Evolutionary conservation across 352 stramenopile genomes (phyloP).

Genomic region (Thraustochytrium striatum): DNA sequence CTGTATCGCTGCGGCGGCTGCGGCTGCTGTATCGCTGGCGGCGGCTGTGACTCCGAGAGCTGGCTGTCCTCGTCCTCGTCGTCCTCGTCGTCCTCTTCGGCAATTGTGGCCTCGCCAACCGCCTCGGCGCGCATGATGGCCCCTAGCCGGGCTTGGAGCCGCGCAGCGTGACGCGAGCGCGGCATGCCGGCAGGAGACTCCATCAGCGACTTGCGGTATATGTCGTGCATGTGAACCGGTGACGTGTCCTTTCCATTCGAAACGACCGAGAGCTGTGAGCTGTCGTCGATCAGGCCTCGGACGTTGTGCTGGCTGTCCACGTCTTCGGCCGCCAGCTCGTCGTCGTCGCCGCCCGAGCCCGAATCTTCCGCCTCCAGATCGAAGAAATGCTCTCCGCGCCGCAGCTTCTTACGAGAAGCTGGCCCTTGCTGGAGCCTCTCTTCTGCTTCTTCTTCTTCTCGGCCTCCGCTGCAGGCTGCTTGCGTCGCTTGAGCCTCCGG

Average conservation of each 20-base stretch:
- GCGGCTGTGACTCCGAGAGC: not conserved
- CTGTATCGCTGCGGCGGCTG: no score
- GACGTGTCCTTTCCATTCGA: not conserved
- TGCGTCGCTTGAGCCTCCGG: not conserved
- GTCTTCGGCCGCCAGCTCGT: not conserved
- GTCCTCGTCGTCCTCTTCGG: not conserved
- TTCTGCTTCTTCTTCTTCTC: not conserved
- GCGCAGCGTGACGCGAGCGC: no score
- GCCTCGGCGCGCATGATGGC: no score
- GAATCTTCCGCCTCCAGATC: conserved; percentile 1
- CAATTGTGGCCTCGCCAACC: not conserved
- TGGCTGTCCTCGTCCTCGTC: not conserved
- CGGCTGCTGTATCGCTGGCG: not conserved
- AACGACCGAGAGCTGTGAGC: not conserved
- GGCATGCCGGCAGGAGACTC: no score
- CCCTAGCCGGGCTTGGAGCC: no score
- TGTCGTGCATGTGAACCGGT: not conserved
- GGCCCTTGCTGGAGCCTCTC: not conserved
- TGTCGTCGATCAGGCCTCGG: conserved; percentile 16
- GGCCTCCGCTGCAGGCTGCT: not conserved
- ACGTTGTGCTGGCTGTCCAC: no score
- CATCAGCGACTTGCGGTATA: not conserved
- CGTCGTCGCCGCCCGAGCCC: not conserved
- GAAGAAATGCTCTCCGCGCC: not conserved
- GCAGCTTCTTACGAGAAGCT: not conserved